Evolutionary conservation across 805 yeast species (phyloP).

Genomic region (Ogataea methanolica): DNA sequence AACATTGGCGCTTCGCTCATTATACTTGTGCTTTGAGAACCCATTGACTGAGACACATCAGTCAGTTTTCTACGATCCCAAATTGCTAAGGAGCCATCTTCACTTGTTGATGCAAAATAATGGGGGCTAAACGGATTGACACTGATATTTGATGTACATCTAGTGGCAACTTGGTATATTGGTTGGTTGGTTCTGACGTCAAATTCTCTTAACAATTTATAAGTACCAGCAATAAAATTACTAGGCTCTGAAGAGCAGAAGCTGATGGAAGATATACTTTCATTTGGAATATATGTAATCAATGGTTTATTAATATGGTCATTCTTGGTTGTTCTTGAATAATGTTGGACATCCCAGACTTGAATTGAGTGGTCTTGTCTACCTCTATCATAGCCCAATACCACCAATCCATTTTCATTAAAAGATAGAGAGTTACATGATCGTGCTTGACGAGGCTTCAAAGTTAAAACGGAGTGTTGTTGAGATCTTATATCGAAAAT

Average conservation of each 20-base stretch:
- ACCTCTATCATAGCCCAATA: conserved; percentile 74
- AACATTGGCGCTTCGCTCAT: conserved; percentile 51
- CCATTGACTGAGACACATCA: conserved; percentile 11
- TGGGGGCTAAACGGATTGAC: conserved; percentile 65
- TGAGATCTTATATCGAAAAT: conserved; percentile 53
- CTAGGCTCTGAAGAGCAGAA: conserved; percentile 57
- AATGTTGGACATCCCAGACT: conserved; percentile 73
- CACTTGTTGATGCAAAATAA: conserved; percentile 71
- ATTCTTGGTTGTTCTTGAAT: conserved; percentile 40
- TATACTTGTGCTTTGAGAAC: conserved; percentile 10
- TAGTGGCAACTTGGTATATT: conserved; percentile 68
- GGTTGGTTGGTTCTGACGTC: conserved; percentile 68
- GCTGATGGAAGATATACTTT: conserved; percentile 62
- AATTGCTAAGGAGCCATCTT: conserved; percentile 77
- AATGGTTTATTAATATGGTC: conserved; percentile 52
- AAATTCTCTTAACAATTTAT: conserved; percentile 71
- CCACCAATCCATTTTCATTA: conserved; percentile 59
- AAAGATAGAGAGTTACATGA: conserved; percentile 75
- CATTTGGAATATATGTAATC: conserved; percentile 62
- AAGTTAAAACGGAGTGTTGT: conserved; percentile 30
- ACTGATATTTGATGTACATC: conserved; percentile 62
- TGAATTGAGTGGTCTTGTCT: conserved; percentile 72
- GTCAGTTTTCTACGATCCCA: conserved; percentile 72
- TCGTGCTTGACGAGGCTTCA: conserved; percentile 61
- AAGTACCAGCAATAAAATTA: conserved; percentile 65